These are phyloP conservation scores for Lipomyces sp. DNA, from an alignment of 805 yeast species.

Conservation along the genomic window DNA sequence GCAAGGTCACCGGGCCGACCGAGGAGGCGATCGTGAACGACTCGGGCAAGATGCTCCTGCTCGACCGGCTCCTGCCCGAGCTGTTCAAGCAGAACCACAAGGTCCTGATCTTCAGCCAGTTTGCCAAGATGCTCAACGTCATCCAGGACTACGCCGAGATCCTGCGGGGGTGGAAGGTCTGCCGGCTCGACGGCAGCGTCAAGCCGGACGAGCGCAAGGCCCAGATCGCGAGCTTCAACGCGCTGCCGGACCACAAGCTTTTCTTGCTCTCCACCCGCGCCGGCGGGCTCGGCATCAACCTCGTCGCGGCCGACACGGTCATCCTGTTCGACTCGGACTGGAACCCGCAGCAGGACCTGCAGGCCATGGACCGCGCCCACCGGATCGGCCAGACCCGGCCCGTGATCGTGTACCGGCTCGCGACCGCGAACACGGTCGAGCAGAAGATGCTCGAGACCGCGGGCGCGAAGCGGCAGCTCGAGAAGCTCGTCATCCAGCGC, in stretches of 20 bases:
- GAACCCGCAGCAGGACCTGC: conserved; percentile 96
- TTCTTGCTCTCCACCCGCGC: conserved; percentile 87
- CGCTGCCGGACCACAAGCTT: conserved; percentile 40
- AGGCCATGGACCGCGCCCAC: conserved; percentile 94
- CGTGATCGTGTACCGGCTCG: conserved; percentile 74
- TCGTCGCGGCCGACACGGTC: conserved; percentile 85
- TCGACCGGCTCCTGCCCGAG: conserved; percentile 58
- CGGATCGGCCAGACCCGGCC: conserved; percentile 88
- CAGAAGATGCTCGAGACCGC: conserved; percentile 77
- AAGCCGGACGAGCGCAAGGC: conserved; percentile 62
- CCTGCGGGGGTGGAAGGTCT: conserved; percentile 44
- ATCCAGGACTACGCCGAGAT: conserved; percentile 66
- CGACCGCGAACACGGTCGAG: conserved; percentile 76
- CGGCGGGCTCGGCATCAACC: conserved; percentile 89
- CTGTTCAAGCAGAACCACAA: conserved; percentile 58
- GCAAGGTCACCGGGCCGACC: conserved; percentile 33
- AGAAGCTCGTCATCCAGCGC: conserved; percentile 54
- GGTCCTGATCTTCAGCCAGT: conserved; percentile 81
- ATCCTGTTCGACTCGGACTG: conserved; percentile 89
- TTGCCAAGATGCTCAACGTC: conserved; percentile 76
- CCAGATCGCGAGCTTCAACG: conserved; percentile 55
- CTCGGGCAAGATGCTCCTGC: conserved; percentile 70
- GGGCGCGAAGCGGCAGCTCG: conserved; percentile 73
- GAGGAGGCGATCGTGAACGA: conserved; percentile 47
- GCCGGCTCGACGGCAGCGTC: conserved; percentile 76